These are phyloP conservation scores for Paramecium tetraurelia DNA, from an alignment of 73 alveolate genomes.

Conservation along the genomic window DNA sequence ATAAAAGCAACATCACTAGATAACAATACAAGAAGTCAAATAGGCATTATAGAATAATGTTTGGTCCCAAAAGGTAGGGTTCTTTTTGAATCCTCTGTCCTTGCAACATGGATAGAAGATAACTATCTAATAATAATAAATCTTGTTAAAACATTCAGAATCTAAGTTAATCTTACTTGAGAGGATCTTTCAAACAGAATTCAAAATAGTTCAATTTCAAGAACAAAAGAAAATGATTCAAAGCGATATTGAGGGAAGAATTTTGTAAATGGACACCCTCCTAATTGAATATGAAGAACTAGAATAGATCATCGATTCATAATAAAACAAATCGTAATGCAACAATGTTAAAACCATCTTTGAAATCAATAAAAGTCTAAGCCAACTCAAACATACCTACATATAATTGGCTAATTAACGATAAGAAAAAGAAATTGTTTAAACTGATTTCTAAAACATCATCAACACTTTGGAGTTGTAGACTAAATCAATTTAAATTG, in stretches of 20 bases:
- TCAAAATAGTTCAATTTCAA: neutral
- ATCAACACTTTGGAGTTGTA: neutral
- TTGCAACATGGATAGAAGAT: neutral
- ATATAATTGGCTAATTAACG: neutral
- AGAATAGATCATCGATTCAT: neutral
- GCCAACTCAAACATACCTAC: neutral
- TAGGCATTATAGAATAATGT: neutral
- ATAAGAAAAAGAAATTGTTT: neutral
- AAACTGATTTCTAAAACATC: neutral
- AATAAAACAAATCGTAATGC: neutral
- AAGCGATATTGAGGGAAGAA: neutral
- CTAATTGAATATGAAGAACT: neutral
- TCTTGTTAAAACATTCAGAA: neutral
- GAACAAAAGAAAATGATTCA: neutral
- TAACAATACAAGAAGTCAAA: neutral
- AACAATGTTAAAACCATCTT: neutral
- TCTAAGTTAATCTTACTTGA: neutral
- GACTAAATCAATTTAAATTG: neutral
- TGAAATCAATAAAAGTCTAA: neutral
- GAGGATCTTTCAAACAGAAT: neutral
- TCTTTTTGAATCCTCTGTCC: neutral
- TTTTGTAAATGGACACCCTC: neutral
- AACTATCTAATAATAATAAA: neutral
- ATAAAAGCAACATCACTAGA: neutral
- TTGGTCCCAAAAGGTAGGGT: neutral